Evolutionary conservation across 2,329 filamentous ascomycete species (phyloP), one percentile per base, ranked within the genome.

Genomic region (Hypoxylon sp.): DNA sequence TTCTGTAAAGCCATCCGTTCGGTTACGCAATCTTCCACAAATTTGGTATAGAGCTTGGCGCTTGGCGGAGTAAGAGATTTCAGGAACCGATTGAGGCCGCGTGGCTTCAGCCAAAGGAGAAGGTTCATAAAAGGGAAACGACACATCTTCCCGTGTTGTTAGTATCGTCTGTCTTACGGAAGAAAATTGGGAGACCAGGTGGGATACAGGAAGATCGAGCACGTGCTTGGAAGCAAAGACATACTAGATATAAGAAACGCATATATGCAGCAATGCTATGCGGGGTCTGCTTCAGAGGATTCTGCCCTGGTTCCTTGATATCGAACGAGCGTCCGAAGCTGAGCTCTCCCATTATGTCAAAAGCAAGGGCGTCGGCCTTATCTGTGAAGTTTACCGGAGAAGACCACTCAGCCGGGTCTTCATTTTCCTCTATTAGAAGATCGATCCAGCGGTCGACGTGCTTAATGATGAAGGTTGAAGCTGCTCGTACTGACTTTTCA

Each of bases 21-120:
- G 1, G 62, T 59, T 6, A 73, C 55, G 24, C 61, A 69, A 1
- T 71, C 56, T 11, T 56, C 2, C 3, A 70, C 51, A 24, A 72
- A 72, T 2, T 58, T 13, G 17, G 58, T 46, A 46, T 67, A 72
- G 8, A 62, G 10, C n/a, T 55, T 34, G 4, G 64, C 56, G 13
- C 48, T 7, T 6, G 44, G 51, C 2, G 70, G 71, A 0, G 61
- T 50, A 6, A 70, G 24, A 1, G 64, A 5, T 0, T 56, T 59
- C 1, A 70, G 13, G 7, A 72, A 19, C 28, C 10, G 13, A 17
- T 70, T 55, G 0, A 73, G 57, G 0, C 70, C 69, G 2, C 67
- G 56, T 1, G 69, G 70, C 30, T 70, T 71, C 3, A 70, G 59
- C 66, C 64, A 70, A 34, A 64, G 13, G 6, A 69, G 5, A 2